These are phyloP conservation scores for Hippophae gyantsensis DNA, from an alignment of 306 rosid species.

Conservation along the genomic window DNA sequence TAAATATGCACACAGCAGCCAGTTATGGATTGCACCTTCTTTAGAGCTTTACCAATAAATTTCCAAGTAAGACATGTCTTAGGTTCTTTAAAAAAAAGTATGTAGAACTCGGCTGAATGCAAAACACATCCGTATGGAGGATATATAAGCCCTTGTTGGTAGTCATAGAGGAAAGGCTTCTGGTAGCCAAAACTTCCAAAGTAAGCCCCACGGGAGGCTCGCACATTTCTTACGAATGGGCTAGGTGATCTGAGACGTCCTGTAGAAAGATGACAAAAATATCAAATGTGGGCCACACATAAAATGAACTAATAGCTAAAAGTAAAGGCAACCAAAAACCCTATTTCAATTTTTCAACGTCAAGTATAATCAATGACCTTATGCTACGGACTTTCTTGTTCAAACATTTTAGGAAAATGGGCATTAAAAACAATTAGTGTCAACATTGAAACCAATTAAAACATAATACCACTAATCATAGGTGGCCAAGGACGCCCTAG, in stretches of 20 bases:
- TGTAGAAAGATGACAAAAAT: slow-evolving; percentile 21
- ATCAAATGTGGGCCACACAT: not conserved
- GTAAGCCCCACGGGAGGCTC: slow-evolving; percentile 53
- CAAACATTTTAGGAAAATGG: not conserved
- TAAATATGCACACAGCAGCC: too few species aligned
- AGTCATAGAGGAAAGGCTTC: slow-evolving; percentile 66
- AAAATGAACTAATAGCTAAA: too few species aligned
- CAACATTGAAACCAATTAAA: not conserved
- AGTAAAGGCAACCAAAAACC: too few species aligned
- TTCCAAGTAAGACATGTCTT: too few species aligned
- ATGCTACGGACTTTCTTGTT: too few species aligned
- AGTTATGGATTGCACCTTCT: too few species aligned
- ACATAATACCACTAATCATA: slow-evolving; percentile 42
- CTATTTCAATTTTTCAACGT: too few species aligned
- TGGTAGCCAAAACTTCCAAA: slow-evolving; percentile 70
- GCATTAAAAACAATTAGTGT: not conserved
- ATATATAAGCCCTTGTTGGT: slow-evolving; percentile 72
- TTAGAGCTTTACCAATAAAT: too few species aligned
- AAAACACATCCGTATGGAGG: slow-evolving; percentile 80
- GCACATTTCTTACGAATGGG: slow-evolving; percentile 51
- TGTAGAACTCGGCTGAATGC: too few species aligned
- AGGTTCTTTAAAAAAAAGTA: too few species aligned
- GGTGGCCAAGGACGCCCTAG: slow-evolving; percentile 79
- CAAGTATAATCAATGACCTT: too few species aligned
- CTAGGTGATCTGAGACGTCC: slow-evolving; percentile 63